Base-by-base conservation (phyloP, 495 filamentous ascomycete genomes). In the Darksidea phi region DNA sequence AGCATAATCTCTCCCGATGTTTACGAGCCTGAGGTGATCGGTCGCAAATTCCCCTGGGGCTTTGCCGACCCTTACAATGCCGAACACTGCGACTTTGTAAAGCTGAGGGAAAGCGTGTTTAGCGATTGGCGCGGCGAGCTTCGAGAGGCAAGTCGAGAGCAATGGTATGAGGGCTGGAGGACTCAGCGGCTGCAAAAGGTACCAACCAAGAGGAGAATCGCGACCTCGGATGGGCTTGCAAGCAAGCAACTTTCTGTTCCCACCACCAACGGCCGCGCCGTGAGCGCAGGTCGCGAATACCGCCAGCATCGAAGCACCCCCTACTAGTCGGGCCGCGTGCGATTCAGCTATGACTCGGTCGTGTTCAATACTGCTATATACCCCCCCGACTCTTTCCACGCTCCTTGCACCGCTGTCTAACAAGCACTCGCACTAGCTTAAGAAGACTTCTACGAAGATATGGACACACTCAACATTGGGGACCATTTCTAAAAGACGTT, bases 161-260 rank as follows among this genome's bases (percentile, higher is more conserved):
- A 89, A 59, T 97, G 91, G 89, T 98, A 98, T 66, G 94, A 98
- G 74, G 85, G 89, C 64, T 98, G 94, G 94, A 84, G 94, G 75
- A 97, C 87, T 32, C 82, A 80, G 67, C 82, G 87, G 45, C 73
- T 90, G 61, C 73, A 75, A 57, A 71, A 23, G 13, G 47, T 34
- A 17, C 34, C 21, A 20, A 12, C 60, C 7, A 63, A 53, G 54
- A 18, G 60, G 20, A 54, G 60, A 11, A 37, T 57, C 25, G 54
- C 54, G 13, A 63, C 60, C 1, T 63, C 60, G 11, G 60, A 63
- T 20, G 60, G 60, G 10, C 53, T 63, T 18, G 3, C 26, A 24
- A 57, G 60, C 37, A 51, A 63, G 20, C 23, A 36, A 15, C 60
- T 63, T 18, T 43, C 60, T 4, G 32, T 63, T 3, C 60, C 60